Base-by-base conservation (phyloP, 2,329 filamentous ascomycete species). In the Dryadomyces quercivorus region DNA sequence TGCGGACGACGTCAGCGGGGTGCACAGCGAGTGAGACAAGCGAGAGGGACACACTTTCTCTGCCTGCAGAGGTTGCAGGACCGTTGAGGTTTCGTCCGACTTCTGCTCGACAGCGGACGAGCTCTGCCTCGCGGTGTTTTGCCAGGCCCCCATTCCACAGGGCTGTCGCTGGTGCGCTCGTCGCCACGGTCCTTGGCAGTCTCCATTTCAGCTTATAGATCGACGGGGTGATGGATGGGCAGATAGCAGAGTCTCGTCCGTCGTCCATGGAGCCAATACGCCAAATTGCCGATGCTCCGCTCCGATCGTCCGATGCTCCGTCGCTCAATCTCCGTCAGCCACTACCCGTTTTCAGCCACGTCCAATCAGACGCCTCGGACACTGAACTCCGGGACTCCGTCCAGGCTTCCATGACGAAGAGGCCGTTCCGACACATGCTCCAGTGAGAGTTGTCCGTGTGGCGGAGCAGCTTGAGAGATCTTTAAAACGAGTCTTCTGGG, bases 61-160 rank as follows among this genome's bases (percentile, higher is more conserved):
- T 61, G 61, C 15, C 68, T 59, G 54, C 67, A 70, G 5, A 61
- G 57, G 36, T 64, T 65, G 53, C 68, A 70, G 1, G 67, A 69
- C 10, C 69, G 61, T 52, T 67, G 64, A 2, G 60, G 63, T 48
- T 67, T 66, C 16, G 69, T 66, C 31, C 68, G 61, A 2, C 64
- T 63, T 21, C 66, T 62, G 47, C 61, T 63, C 8, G 59, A 50
- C 21, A 50, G 50, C 34, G 40, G 16, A 21, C 54, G 54, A 15
- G 54, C 50, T 21, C 53, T 50, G 26, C 53, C 53, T 26, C 53
- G 53, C 7, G 47, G 31, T 42, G 49, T 52, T 12, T 38, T 55
- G 6, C 53, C 53, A 10, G 53, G 48, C 18, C 53, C 53, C 43
- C 53, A 48, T 51, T 55, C 48, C 13, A 48, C 45, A 13, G 44